Base-by-base conservation (phyloP, 2,329 filamentous ascomycete species). In the Microascus cirrosus region DNA sequence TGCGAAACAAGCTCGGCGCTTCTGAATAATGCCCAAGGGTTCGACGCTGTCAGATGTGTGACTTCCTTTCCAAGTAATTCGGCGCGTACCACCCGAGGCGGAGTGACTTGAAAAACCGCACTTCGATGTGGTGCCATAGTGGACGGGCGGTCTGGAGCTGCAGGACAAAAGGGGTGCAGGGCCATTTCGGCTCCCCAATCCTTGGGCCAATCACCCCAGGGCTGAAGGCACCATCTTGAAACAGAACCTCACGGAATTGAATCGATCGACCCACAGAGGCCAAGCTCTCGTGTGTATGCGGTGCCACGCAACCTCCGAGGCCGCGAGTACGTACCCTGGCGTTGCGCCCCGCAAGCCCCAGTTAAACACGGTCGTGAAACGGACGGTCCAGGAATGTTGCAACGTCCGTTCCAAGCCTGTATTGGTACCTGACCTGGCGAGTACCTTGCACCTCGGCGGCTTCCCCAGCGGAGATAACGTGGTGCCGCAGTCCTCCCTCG, bases 111-210 rank as follows among this genome's bases (percentile, higher is more conserved):
- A 8, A 8, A n/a, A 8, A 32, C 28, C 28, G 28, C 28, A 8
- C 28, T 32, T 32, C 4, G 28, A 32, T 8, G 4, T 32, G 28
- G 28, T 32, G 28, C 28, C 28, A 8, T 8, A 8, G 28, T n/a
- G 36, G 18, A 15, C 10, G 13, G 13, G 13, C 18, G 36, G 20
- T 24, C 45, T 50, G 20, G 52, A 22, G 51, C 57, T 62, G 60
- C 59, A 61, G 60, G 56, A 50, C 22, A 39, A 62, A 61, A 63
- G 60, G 60, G 61, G 61, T 61, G 59, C 60, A 62, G 39, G 22
- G 28, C 28, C 4, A 34, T 20, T 7, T 53, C 10, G 51, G 13
- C 20, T 32, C 28, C 28, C 28, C 28, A 32, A 32, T 32, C 15
- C 15, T 32, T 18, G 50, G 25, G 53, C 61, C 59, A 63, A 61